These are phyloP conservation scores for Xylaria curta DNA, from an alignment of 495 filamentous ascomycete species.

Conservation along the genomic window DNA sequence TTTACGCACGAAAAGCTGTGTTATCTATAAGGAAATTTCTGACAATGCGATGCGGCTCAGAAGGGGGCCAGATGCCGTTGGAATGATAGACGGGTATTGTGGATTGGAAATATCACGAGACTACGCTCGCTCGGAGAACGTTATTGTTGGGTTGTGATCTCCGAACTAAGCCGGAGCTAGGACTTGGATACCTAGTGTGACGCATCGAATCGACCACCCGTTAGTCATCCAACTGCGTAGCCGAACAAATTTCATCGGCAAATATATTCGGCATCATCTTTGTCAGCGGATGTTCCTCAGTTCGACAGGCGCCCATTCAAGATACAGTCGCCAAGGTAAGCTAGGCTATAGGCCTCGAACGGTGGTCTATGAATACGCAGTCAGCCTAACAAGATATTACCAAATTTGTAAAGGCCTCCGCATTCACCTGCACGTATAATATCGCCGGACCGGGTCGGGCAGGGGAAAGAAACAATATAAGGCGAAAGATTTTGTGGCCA, in stretches of 20 bases:
- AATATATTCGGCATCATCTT: background rate
- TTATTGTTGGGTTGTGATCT: background rate
- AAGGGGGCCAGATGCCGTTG: background rate
- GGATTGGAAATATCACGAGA: background rate
- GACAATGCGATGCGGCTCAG: background rate
- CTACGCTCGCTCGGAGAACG: background rate
- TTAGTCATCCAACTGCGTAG: background rate
- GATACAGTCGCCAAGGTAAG: background rate
- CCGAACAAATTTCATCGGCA: background rate
- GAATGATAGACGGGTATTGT: background rate
- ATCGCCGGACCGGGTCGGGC: background rate
- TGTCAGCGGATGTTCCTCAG: background rate
- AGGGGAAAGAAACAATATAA: background rate
- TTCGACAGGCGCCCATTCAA: background rate
- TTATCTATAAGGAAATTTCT: background rate
- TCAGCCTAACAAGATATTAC: slow-evolving; percentile 5
- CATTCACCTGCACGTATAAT: background rate
- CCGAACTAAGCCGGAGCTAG: background rate
- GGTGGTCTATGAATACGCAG: background rate
- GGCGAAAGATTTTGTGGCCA: background rate
- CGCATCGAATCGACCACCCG: background rate
- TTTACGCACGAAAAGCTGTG: background rate
- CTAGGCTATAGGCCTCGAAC: background rate
- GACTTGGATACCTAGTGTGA: background rate
- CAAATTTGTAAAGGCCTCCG: background rate